A percentile compares a stretch with the other conserved stretches of the same genome.
Conservation (phyloP, 352 stramenopile species). For the Phytophthora sp. region DNA sequence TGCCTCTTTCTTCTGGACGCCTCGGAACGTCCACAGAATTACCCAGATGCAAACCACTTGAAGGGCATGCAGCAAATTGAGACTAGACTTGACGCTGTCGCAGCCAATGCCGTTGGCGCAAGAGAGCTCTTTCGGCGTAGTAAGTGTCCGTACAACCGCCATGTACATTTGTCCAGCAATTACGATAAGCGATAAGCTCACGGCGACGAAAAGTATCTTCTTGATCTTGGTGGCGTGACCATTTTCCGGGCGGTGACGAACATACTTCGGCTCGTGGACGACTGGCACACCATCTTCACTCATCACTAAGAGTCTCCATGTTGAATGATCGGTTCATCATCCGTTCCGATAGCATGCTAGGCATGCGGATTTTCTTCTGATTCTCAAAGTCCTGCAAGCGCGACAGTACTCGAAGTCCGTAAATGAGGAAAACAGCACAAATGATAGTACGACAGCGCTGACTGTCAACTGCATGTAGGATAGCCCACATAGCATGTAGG, state of each 20-base stretch:
- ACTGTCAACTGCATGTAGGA: conserved; percentile 24
- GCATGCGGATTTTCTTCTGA: conserved; percentile 14
- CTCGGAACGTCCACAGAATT: conserved; percentile 32
- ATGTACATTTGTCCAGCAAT: conserved; percentile 54
- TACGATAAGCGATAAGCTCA: conserved; percentile 22
- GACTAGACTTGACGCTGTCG: conserved; percentile 27
- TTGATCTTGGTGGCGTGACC: conserved; percentile 28
- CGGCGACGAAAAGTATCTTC: conserved; percentile 29
- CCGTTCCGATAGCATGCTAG: conserved; percentile 8
- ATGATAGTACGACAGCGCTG: conserved; percentile 34
- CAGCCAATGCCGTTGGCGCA: conserved; percentile 61
- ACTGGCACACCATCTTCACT: conserved; percentile 30
- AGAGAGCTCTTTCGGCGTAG: conserved; percentile 35
- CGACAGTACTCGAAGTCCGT: conserved; percentile 29
- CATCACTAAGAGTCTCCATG: conserved; percentile 25
- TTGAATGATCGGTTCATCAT: conserved; percentile 28
- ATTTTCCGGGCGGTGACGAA: background rate
- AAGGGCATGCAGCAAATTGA: conserved; percentile 40
- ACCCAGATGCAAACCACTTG: conserved; percentile 28
- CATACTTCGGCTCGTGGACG: conserved; percentile 10
- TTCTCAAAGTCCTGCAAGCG: conserved; percentile 30
- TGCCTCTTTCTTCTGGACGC: conserved; percentile 15
- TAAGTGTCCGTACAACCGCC: conserved; percentile 24
- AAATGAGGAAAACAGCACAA: conserved; percentile 29
- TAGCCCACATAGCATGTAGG: conserved; percentile 27